Conservation (phyloP, 2,329 filamentous ascomycete species). For the Acephala macrosclerotiorum region DNA sequence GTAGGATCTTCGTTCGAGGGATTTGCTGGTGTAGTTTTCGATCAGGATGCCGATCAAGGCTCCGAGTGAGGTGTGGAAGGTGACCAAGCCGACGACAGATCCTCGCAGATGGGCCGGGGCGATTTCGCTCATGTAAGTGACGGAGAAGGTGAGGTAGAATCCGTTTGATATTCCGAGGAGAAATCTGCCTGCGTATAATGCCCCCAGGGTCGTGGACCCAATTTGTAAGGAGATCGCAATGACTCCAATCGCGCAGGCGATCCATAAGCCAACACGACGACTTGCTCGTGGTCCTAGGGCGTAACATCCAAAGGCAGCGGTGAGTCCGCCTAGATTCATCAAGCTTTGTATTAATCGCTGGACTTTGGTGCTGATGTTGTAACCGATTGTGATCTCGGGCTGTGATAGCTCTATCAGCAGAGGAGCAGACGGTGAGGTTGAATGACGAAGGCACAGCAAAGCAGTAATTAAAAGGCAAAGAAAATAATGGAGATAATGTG, state of each 20-base stretch:
- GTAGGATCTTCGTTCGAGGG: conserved; percentile 11
- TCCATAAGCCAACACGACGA: background rate
- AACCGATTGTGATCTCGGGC: conserved; percentile 9
- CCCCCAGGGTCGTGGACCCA: background rate
- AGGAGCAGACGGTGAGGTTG: too few species aligned
- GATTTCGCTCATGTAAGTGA: conserved; percentile 18
- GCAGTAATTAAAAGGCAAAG: background rate
- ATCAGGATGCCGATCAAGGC: conserved; percentile 19
- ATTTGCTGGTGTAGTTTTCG: conserved; percentile 18
- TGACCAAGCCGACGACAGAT: conserved; percentile 12
- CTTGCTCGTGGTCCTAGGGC: background rate
- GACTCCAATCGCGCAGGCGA: background rate
- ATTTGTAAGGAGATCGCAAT: conserved; percentile 7
- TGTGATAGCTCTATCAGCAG: background rate
- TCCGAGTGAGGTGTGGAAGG: conserved; percentile 16
- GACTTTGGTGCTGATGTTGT: conserved; percentile 18
- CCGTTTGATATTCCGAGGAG: conserved; percentile 19
- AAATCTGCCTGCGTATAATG: conserved; percentile 18
- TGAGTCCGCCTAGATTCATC: conserved; percentile 14
- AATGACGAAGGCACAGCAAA: background rate
- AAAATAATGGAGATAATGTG: too few species aligned
- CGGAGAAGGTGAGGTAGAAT: conserved; percentile 14
- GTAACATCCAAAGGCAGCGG: conserved; percentile 2
- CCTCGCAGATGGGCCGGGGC: conserved; percentile 19
- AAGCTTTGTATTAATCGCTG: conserved; percentile 20